Percentiles rank a stretch among this genome's conserved stretches.
Conservation (phyloP, 2,329 filamentous ascomycete species). For the Trichoderma simmonsii region DNA sequence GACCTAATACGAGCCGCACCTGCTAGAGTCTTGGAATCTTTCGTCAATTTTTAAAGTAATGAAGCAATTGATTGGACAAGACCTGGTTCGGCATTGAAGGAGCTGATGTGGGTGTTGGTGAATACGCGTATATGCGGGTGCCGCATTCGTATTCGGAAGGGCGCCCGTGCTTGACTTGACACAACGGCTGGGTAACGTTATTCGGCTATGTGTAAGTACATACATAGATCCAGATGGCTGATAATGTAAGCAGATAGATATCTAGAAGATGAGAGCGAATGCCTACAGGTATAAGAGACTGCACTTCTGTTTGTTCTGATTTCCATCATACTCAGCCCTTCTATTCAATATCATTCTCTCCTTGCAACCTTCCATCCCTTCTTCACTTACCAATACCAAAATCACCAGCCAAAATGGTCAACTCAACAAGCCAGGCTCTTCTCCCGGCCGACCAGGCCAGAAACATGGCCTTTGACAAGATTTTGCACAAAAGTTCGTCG, state of each 20-base stretch:
- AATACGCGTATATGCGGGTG: constrained; percentile 1
- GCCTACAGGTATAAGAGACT: background rate
- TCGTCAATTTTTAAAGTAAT: background rate
- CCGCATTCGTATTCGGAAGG: constrained; percentile 14
- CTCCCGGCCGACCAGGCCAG: constrained; percentile 74
- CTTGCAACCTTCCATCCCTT: background rate
- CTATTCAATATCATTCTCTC: background rate
- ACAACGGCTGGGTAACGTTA: background rate
- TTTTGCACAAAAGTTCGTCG: constrained; percentile 68
- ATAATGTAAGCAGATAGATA: background rate
- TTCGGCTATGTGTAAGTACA: background rate
- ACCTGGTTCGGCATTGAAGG: background rate
- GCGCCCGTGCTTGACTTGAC: background rate
- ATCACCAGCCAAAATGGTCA: background rate
- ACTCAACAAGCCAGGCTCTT: constrained; percentile 42
- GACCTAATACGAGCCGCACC: background rate
- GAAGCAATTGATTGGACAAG: background rate
- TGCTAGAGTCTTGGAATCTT: background rate
- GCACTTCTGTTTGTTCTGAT: background rate
- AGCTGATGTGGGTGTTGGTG: background rate
- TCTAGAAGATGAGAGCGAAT: background rate
- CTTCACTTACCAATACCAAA: background rate
- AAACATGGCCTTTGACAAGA: constrained; percentile 83
- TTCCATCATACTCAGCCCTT: background rate
- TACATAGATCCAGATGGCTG: background rate